Evolutionary conservation across 495 filamentous ascomycete genomes (phyloP).

Genomic region (Amphirosellinia nigrospora): DNA sequence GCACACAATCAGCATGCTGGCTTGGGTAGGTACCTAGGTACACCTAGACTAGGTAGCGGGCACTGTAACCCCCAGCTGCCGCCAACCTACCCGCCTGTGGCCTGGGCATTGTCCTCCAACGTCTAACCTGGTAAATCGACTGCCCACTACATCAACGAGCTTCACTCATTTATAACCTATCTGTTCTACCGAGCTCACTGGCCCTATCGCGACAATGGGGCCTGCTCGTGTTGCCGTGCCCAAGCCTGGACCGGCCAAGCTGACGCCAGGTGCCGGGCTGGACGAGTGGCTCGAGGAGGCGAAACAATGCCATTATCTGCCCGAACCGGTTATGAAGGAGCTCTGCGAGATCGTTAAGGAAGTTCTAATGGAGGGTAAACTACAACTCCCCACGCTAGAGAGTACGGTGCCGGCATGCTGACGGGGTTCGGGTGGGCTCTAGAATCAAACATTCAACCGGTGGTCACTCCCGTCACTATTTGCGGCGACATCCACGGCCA

Average conservation of each 20-base stretch:
- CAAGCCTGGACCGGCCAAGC: conserved; percentile 86
- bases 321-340: conserved; percentile 96
- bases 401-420: background rate
- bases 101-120: conserved; percentile 19
- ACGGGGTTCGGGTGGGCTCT: conserved; percentile 2
- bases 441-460: conserved; percentile 99
- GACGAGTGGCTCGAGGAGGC: conserved; percentile 96
- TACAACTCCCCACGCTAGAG: background rate
- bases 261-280: conserved; percentile 80
- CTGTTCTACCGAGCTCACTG: background rate
- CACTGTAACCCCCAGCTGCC: conserved; percentile 8
- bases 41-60: too few species aligned
- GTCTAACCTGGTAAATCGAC: background rate
- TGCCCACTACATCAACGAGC: background rate
- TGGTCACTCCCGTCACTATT: conserved; percentile 94
- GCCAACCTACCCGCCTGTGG: conserved; percentile 18
- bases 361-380: conserved; percentile 89
- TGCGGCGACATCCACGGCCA: conserved; percentile 99
- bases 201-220: conserved; percentile 52
- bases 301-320: conserved; percentile 95
- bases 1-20: background rate
- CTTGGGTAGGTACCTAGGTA: too few species aligned
- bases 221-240: conserved; percentile 59
- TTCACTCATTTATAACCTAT: background rate
- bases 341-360: conserved; percentile 99